phyloP scores from a whole-genome alignment of 108 stramenopile genomes.

The Aureococcus anophagefferens region DNA sequence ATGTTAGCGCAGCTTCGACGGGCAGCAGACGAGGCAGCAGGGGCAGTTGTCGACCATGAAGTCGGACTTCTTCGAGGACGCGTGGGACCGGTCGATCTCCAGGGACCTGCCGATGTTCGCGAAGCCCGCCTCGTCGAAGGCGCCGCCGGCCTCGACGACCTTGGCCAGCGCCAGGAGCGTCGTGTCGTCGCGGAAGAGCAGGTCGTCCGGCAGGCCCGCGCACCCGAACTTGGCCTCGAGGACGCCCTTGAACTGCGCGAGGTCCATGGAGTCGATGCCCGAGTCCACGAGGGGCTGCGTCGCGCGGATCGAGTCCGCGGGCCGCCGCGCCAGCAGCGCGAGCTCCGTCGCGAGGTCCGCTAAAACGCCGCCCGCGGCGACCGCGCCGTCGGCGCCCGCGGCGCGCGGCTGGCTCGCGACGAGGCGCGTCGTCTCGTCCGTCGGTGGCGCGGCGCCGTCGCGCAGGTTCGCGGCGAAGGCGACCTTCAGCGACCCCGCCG shows the following conservation, averaged over 20 bases:
- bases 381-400: background rate
- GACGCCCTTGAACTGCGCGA: background rate
- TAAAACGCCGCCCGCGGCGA: conserved; percentile 6
- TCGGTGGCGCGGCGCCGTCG: too few relatives aligned
- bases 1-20: background rate
- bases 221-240: background rate
- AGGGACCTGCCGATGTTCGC: background rate
- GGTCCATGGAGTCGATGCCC: background rate
- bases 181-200: background rate
- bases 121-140: background rate
- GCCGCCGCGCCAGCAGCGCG: background rate
- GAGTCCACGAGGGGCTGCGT: background rate
- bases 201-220: background rate
- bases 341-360: conserved; percentile 3
- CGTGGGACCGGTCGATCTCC: background rate
- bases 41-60: background rate
- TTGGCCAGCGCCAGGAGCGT: background rate
- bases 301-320: background rate
- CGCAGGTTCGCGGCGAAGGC: background rate
- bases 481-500: conserved; percentile 20
- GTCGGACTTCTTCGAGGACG: background rate
- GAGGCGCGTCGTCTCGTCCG: background rate
- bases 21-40: background rate
- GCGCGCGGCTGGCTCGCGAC: background rate
- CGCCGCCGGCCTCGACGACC: background rate